Conservation (phyloP, 495 filamentous ascomycete species). For the Xylaria acuta region DNA sequence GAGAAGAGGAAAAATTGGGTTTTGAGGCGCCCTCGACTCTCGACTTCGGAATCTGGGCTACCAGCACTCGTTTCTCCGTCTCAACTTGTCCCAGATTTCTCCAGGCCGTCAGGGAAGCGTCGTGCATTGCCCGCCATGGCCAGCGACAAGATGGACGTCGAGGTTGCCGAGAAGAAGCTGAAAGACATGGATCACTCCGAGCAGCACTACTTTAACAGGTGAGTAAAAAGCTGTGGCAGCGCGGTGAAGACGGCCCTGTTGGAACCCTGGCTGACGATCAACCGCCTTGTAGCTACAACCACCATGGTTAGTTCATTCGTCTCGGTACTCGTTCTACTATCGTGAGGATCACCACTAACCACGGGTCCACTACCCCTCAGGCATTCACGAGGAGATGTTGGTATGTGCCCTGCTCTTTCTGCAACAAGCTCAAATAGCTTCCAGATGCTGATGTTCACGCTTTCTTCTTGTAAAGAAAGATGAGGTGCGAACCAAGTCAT, state of each 20-base stretch:
- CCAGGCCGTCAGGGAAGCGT: not conserved
- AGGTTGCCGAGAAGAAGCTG: constrained; percentile 57
- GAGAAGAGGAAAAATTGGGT: constrained; percentile 18
- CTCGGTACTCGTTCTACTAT: constrained; percentile 9
- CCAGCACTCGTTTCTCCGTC: constrained; percentile 24
- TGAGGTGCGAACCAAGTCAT: constrained; percentile 93
- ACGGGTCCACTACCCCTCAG: constrained; percentile 51
- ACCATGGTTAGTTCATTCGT: constrained; percentile 75
- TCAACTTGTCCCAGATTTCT: constrained; percentile 3
- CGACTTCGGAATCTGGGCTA: constrained; percentile 13
- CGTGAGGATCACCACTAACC: constrained; percentile 36
- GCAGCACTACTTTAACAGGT: constrained; percentile 98
- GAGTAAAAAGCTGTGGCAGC: constrained; percentile 38
- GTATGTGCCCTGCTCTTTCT: constrained; percentile 60
- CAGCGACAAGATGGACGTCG: constrained; percentile 52
- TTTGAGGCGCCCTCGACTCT: not conserved
- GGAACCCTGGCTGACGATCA: constrained; percentile 36
- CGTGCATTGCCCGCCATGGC: constrained; percentile 40
- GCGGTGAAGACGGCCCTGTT: constrained; percentile 10
- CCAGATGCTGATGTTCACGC: constrained; percentile 29
- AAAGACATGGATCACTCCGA: constrained; percentile 82
- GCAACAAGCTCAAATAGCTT: constrained; percentile 13
- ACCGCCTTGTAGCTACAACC: constrained; percentile 74
- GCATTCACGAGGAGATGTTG: constrained; percentile 98
- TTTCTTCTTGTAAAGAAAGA: constrained; percentile 72